phyloP scores from a whole-genome alignment of 2,329 filamentous ascomycete genomes.

The Neospermospora avenae region DNA sequence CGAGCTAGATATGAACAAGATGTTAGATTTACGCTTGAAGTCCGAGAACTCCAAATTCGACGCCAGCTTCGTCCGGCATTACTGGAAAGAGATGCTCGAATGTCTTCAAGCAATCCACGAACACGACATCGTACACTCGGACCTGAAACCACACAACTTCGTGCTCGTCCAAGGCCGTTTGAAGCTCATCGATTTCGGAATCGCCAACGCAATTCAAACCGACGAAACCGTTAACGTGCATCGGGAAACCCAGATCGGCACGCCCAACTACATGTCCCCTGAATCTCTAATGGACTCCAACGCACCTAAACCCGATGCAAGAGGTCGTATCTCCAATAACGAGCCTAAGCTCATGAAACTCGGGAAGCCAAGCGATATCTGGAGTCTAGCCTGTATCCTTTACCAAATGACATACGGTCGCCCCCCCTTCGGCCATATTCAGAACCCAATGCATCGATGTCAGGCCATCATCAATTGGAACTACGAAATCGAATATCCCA shows the following conservation, averaged over 20 bases:
- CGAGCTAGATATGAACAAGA: slow-evolving; percentile 85
- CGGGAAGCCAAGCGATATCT: slow-evolving; percentile 93
- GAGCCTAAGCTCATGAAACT: slow-evolving; percentile 82
- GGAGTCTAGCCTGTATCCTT: slow-evolving; percentile 93
- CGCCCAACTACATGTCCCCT: slow-evolving; percentile 98
- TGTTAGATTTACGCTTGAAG: slow-evolving; percentile 71
- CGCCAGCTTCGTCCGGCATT: slow-evolving; percentile 87
- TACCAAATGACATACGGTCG: slow-evolving; percentile 98
- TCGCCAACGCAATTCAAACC: slow-evolving; percentile 92
- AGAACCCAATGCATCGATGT: slow-evolving; percentile 81
- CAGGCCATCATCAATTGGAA: slow-evolving; percentile 81
- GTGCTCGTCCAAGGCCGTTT: slow-evolving; percentile 84
- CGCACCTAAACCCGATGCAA: slow-evolving; percentile 38
- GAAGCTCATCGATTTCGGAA: slow-evolving; percentile 98
- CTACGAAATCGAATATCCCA: slow-evolving; percentile 69
- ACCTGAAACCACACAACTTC: slow-evolving; percentile 96
- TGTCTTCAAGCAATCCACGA: slow-evolving; percentile 88
- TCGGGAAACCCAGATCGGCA: slow-evolving; percentile 90
- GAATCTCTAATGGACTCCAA: slow-evolving; percentile 90
- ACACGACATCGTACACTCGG: slow-evolving; percentile 91
- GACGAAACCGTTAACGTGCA: slow-evolving; percentile 98
- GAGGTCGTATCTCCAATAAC: slow-evolving; percentile 37
- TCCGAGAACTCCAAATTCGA: slow-evolving; percentile 75
- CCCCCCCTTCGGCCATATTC: slow-evolving; percentile 91
- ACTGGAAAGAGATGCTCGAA: slow-evolving; percentile 99